phyloP scores from a whole-genome alignment of 495 filamentous ascomycete species.

The Aspergillus homomorphus region DNA sequence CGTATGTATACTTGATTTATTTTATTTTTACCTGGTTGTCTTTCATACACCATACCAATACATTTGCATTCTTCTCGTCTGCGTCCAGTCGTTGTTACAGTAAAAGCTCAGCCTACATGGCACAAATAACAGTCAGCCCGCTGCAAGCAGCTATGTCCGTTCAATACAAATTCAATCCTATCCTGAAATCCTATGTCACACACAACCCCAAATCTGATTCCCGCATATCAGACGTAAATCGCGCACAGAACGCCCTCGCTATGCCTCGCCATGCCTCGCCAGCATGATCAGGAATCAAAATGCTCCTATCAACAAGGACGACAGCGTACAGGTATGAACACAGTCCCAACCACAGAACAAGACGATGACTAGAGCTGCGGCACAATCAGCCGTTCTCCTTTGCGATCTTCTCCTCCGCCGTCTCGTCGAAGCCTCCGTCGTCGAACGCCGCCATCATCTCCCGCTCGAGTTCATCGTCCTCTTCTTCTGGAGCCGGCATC shows the following conservation, averaged over 20 bases:
- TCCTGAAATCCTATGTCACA: not conserved
- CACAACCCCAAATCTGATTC: not conserved
- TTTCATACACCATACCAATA: too few relatives aligned
- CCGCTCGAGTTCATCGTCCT: constrained; percentile 62
- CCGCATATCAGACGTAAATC: not conserved
- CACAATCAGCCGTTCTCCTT: constrained; percentile 28
- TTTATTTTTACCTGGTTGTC: not conserved
- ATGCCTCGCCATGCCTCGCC: constrained; percentile 36
- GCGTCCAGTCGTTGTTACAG: too few relatives aligned
- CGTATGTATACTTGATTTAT: not conserved
- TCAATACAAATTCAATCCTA: not conserved
- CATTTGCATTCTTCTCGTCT: too few relatives aligned
- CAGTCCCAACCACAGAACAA: not conserved
- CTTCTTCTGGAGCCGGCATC: constrained; percentile 37
- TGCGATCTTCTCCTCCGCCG: constrained; percentile 29
- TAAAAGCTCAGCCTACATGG: too few relatives aligned
- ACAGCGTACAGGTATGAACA: constrained; percentile 4
- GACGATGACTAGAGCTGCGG: not conserved
- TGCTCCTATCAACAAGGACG: not conserved
- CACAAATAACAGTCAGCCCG: too few relatives aligned
- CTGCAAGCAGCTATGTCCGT: too few relatives aligned
- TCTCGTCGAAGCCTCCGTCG: constrained; percentile 39
- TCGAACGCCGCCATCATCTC: constrained; percentile 67
- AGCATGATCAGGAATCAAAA: constrained; percentile 27
- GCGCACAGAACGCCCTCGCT: constrained; percentile 40